Conservation (phyloP, 1,284 basidiomycete genomes). For the Veloporphyrellus conicus region DNA sequence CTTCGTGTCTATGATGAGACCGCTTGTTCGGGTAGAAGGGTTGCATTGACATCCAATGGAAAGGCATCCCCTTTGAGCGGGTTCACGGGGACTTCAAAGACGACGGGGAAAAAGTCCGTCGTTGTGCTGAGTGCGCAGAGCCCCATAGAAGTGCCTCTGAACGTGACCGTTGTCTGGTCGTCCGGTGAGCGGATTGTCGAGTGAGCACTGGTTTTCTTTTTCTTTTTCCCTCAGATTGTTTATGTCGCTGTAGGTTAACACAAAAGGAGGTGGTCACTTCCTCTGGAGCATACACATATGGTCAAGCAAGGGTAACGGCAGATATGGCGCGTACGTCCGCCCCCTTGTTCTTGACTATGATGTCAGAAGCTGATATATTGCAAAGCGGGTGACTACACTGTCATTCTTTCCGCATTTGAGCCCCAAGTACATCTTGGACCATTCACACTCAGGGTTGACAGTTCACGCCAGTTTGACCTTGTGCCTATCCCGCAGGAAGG, state of each 20-base stretch:
- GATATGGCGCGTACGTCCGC: slow-evolving; percentile 54
- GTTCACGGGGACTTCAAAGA: slow-evolving; percentile 1
- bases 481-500: slow-evolving; percentile 84
- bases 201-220: slow-evolving; percentile 44
- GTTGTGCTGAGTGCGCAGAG: slow-evolving; percentile 55
- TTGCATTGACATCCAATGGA: neutral
- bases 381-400: slow-evolving; percentile 76
- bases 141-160: slow-evolving; percentile 67
- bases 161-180: slow-evolving; percentile 74
- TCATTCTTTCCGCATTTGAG: slow-evolving; percentile 81
- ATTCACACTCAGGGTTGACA: slow-evolving; percentile 63
- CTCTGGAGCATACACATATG: slow-evolving; percentile 82
- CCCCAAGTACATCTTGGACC: slow-evolving; percentile 57
- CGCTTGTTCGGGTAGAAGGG: neutral
- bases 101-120: slow-evolving; percentile 35
- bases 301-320: slow-evolving; percentile 57
- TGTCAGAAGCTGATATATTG: slow-evolving; percentile 4
- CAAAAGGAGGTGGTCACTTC: slow-evolving; percentile 67
- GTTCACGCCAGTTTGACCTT: slow-evolving; percentile 60
- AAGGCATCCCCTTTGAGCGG: neutral
- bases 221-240: neutral
- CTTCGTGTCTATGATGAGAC: slow-evolving; percentile 47
- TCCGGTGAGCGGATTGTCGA: slow-evolving; percentile 68
- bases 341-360: neutral
- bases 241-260: slow-evolving; percentile 40